A percentile compares a stretch with the other conserved stretches of the same genome.
Conservation (phyloP, 2,329 filamentous ascomycete genomes). For the Elsinoe perseae region DNA sequence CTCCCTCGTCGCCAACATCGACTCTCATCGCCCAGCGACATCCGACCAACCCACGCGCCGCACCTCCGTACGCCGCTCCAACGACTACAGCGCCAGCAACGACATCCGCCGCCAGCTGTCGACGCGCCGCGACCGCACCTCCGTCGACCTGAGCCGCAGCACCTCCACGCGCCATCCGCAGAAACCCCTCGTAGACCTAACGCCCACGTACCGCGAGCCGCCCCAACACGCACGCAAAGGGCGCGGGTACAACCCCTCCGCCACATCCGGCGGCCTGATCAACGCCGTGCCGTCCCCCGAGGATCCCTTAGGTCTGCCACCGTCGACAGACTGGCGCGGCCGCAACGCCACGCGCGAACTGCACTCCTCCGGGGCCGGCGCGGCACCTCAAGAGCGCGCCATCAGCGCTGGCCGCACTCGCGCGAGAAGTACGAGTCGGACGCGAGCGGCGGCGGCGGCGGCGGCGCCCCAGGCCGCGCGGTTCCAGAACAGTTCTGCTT, state of each 20-base stretch:
- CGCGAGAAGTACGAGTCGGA: not conserved
- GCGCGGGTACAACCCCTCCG: slow-evolving; percentile 38
- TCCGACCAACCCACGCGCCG: slow-evolving; percentile 18
- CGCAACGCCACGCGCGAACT: slow-evolving; percentile 19
- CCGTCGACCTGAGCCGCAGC: slow-evolving; percentile 38
- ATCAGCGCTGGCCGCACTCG: slow-evolving; percentile 7
- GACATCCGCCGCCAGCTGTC: slow-evolving; percentile 15
- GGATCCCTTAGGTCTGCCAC: slow-evolving; percentile 35
- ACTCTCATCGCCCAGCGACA: not conserved
- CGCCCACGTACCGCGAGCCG: slow-evolving; percentile 55
- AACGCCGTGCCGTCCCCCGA: slow-evolving; percentile 40
- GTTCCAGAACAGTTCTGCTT: slow-evolving; percentile 9
- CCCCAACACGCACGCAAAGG: slow-evolving; percentile 51
- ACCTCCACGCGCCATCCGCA: slow-evolving; percentile 38
- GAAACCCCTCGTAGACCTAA: slow-evolving; percentile 62
- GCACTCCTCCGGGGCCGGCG: not conserved
- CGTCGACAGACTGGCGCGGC: slow-evolving; percentile 39
- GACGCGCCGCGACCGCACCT: slow-evolving; percentile 20
- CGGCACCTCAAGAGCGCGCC: slow-evolving; percentile 14
- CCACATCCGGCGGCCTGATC: slow-evolving; percentile 37
- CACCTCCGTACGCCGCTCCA: slow-evolving; percentile 29
- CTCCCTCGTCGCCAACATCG: slow-evolving; percentile 45
- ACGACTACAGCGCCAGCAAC: not conserved
- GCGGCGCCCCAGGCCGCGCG: not conserved
- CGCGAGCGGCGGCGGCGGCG: too few species aligned